Evolutionary conservation across 768 basidiomycete species (phyloP), one percentile per base, ranked within the genome.

Genomic region (Tubosaeta sp.): DNA sequence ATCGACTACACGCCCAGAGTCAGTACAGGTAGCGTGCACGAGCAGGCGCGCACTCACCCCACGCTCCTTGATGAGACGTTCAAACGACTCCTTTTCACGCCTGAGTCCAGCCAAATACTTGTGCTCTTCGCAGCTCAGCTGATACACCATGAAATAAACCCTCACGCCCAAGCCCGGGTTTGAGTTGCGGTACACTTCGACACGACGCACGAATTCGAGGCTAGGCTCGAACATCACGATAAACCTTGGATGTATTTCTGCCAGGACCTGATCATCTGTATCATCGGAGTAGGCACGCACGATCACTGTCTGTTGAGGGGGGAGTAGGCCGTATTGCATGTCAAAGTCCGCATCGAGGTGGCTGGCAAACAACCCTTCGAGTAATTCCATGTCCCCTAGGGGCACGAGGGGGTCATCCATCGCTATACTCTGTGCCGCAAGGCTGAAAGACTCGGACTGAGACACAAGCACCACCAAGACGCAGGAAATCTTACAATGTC

Each of bases 181-280:
- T 4, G 87, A 82, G 51, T 84, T 88, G 59, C 88, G 84, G 67
- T 95, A 97, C 48, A 91, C 95, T 78, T 99, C 95, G 25, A 99
- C 77, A 1, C 97, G 80, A 26, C 97, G 77, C 34, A 97, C 82
- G 60, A 97, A 99, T 48, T 95, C 89, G 65, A 92, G 86, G 60
- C 85, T 89, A 3, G 95, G 94, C 63, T 99, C 97, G 58, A 88
- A 93, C 88, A 98, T 91, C 43, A 98, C 83, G 48, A 99, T 86
- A 64, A 94, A 98, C 56, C 86, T 83, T 2, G 97, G 97, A 54
- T 86, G 77, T 8, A 98, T 75, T 65, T 99, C 95, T 38, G 83
- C 79, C 31, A 99, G 74, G 46, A 97, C 72, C 37, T 84, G 79
- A 66, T 99, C 97, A 59, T 99, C 97, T 3, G 88, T 82, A 64